Conservation (phyloP, 352 stramenopile genomes). For the Phytophthora ohioensis region DNA sequence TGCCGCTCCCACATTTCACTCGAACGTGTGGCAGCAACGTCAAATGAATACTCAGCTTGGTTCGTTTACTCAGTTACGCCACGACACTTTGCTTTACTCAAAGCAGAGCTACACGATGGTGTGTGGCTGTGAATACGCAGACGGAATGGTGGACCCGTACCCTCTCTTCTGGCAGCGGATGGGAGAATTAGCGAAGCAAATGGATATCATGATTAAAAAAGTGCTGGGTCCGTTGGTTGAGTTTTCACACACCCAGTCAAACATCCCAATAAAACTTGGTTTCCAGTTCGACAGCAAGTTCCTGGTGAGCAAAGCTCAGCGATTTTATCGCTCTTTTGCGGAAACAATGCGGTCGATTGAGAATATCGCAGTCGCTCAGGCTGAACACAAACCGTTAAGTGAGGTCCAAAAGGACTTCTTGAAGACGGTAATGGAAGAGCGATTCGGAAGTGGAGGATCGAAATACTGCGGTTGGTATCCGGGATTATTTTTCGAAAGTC, state of each 20-base stretch:
- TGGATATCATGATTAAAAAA: constrained; percentile 3
- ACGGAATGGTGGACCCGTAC: constrained; percentile 40
- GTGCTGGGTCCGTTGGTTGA: not conserved
- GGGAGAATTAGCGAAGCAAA: not conserved
- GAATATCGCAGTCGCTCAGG: not conserved
- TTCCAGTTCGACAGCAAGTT: not conserved
- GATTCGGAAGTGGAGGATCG: constrained; percentile 6
- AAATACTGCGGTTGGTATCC: constrained; percentile 30
- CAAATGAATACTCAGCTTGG: constrained; percentile 43
- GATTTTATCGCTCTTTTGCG: constrained; percentile 13
- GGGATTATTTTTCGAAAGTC: constrained; percentile 16
- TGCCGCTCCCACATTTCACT: constrained; percentile 22
- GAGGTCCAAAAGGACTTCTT: constrained; percentile 27
- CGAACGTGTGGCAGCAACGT: constrained; percentile 16
- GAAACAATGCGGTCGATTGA: constrained; percentile 24
- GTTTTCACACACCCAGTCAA: not conserved
- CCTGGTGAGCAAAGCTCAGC: not conserved
- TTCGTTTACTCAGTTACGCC: constrained; percentile 38
- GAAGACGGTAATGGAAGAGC: constrained; percentile 38
- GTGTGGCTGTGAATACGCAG: constrained; percentile 33
- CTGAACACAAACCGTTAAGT: constrained; percentile 6
- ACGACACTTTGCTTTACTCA: constrained; percentile 38
- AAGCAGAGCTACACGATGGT: constrained; percentile 29
- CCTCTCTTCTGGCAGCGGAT: constrained; percentile 31
- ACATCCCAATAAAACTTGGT: not conserved